Conservation (phyloP, 176 grass and related monocot genomes). For the Cocos nucifera region DNA sequence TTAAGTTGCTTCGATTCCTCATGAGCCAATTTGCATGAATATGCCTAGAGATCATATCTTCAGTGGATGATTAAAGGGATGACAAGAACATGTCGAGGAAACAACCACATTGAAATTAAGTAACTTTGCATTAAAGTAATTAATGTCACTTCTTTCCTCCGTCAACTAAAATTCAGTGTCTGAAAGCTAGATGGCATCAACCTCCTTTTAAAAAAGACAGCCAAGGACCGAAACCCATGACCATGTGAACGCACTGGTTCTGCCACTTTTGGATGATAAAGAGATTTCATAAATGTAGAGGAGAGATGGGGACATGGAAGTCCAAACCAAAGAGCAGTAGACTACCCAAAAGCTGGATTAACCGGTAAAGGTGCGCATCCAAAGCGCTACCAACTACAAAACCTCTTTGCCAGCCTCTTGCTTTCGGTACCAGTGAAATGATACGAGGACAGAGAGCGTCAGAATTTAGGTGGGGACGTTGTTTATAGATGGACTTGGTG, state of each 20-base stretch:
- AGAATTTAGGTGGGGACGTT: too few relatives aligned
- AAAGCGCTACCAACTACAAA: constrained; percentile 13
- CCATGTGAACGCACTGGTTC: not conserved
- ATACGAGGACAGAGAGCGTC: not conserved
- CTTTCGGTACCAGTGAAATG: constrained; percentile 8
- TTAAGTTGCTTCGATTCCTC: too few relatives aligned
- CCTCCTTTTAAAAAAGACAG: too few relatives aligned
- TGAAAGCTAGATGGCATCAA: too few relatives aligned
- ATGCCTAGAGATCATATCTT: too few relatives aligned
- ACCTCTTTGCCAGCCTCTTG: constrained; percentile 9
- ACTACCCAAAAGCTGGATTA: too few relatives aligned
- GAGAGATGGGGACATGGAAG: not conserved
- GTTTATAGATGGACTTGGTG: too few relatives aligned
- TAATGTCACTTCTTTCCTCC: too few relatives aligned
- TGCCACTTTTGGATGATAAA: not conserved
- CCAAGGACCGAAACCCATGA: not conserved
- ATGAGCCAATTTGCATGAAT: too few relatives aligned
- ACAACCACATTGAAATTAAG: too few relatives aligned
- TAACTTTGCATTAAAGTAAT: too few relatives aligned
- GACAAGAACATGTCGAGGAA: not conserved
- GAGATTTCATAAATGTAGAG: not conserved
- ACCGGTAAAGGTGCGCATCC: not conserved
- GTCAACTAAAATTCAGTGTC: too few relatives aligned
- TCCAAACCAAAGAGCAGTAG: not conserved
- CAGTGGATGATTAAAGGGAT: not conserved